Evolutionary conservation across 1,139 yeast species (phyloP), one percentile per base, ranked within the genome.

Genomic region (Lodderomyces orthopsilosis): DNA sequence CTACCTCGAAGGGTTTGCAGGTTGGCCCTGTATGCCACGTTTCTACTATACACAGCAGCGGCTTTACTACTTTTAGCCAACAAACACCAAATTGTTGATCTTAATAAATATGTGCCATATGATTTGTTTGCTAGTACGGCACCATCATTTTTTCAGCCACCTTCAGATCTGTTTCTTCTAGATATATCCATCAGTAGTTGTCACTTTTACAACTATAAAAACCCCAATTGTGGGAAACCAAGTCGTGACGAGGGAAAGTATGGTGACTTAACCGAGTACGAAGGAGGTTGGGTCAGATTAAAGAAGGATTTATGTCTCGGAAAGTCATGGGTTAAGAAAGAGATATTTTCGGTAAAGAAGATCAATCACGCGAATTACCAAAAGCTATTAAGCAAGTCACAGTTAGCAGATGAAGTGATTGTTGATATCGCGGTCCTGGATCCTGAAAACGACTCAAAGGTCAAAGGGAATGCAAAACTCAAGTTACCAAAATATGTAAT

Each of bases 121-220:
- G 56, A 59, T 32, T 48, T 65, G 32, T 50, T 48, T 28, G 39
- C 41, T 15, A 41, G 34, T 30, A 40, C 46, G 4, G 59, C 70
- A 4, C 75, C 75, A 1, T 52, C 63, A 12, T 71, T 65, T 52
- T 69, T 70, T 55, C 74, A 70, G 49, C 76, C 75, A 6, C 54
- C 64, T 1, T 59, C 71, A 6, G 70, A 68, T 46, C 51, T 58
- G 43, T 70, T 60, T 46, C 54, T 72, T n/a, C 54, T 70, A 8
- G 77, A 72, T 50, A 51, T 72, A 6, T 51, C 63, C 37, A 51
- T 72, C 10, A 61, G 56, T 13, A 55, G 53, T n/a, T 72, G 77
- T 50, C 55, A 53, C 41, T 57, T 54, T 34, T 41, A 63, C 41
- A 60, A 58, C 40, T 49, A 58, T 9, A 59, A 58, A 4, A 53